Conservation (phyloP, 2,329 filamentous ascomycete genomes). For the Diaporthe citrichinensis region DNA sequence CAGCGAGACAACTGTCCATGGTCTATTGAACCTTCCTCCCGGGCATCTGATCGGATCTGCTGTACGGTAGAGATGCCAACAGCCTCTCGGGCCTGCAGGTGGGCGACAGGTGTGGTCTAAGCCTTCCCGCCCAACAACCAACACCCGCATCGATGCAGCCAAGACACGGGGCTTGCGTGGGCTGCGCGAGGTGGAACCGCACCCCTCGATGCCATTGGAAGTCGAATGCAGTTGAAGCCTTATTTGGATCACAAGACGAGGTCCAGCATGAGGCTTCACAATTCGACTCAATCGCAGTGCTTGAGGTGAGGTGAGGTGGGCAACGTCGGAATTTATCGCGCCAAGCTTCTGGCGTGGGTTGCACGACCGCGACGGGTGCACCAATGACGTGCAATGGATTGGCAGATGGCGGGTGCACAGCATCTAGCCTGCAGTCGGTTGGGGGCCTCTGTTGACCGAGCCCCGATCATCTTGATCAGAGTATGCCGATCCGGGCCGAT, state of each 20-base stretch:
- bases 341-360: conserved; percentile 8
- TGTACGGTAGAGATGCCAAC: neutral
- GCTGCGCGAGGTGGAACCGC: neutral
- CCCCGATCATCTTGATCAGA: neutral
- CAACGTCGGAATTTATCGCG: neutral
- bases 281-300: neutral
- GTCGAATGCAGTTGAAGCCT: neutral
- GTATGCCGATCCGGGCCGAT: neutral
- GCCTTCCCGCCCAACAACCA: conserved; percentile 17
- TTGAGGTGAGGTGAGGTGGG: neutral
- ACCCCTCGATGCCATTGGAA: neutral
- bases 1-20: neutral
- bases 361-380: neutral
- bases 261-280: neutral
- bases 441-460: neutral
- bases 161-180: neutral
- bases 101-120: neutral
- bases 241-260: neutral
- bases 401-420: conserved; percentile 1
- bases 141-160: conserved; percentile 20
- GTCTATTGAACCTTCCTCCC: neutral
- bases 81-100: neutral
- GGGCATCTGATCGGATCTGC: neutral
- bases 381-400: neutral
- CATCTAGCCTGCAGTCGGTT: neutral